Percentiles rank a stretch among this genome's conserved stretches.
Conservation (phyloP, 2,329 filamentous ascomycete species). For the Anthostomella pinea region DNA sequence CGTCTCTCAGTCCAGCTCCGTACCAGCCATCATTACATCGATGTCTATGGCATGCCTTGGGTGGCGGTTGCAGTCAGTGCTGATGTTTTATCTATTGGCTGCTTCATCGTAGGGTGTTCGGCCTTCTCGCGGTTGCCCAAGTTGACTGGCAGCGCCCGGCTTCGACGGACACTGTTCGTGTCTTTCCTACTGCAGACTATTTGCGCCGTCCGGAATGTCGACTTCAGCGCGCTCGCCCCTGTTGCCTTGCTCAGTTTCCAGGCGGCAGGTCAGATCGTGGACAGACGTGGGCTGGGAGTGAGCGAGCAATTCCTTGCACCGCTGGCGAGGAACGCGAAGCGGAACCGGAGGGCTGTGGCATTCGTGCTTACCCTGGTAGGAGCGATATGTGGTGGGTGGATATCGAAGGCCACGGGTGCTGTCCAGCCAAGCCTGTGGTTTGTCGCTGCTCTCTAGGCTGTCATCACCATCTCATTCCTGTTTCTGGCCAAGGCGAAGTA, state of each 20-base stretch:
- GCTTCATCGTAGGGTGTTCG: conserved; percentile 39
- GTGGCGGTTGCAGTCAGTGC: too few species aligned
- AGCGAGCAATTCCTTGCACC: conserved; percentile 48
- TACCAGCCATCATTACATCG: too few species aligned
- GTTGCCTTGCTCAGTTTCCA: conserved; percentile 53
- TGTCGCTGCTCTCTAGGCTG: conserved; percentile 42
- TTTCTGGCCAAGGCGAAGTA: conserved; percentile 15
- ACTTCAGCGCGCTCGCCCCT: conserved; percentile 28
- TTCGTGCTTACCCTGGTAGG: conserved; percentile 45
- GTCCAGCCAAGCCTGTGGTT: conserved; percentile 45
- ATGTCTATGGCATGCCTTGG: too few species aligned
- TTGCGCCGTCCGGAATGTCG: conserved; percentile 22
- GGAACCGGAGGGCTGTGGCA: conserved; percentile 45
- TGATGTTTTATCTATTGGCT: conserved; percentile 43
- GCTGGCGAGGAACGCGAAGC: conserved; percentile 43
- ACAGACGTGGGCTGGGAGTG: conserved; percentile 48
- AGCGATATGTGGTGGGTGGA: conserved; percentile 46
- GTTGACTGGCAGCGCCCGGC: conserved; percentile 25
- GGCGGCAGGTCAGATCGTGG: conserved; percentile 54
- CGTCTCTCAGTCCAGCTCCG: too few species aligned
- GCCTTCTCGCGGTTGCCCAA: conserved; percentile 37
- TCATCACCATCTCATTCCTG: conserved; percentile 35
- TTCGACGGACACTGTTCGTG: conserved; percentile 26
- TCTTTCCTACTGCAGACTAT: conserved; percentile 29
- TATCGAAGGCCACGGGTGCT: conserved; percentile 41